Percentiles rank a stretch among this genome's conserved stretches.
Conservation (phyloP, 148 eudicot genomes). For the Fagopyrum homotropicum region DNA sequence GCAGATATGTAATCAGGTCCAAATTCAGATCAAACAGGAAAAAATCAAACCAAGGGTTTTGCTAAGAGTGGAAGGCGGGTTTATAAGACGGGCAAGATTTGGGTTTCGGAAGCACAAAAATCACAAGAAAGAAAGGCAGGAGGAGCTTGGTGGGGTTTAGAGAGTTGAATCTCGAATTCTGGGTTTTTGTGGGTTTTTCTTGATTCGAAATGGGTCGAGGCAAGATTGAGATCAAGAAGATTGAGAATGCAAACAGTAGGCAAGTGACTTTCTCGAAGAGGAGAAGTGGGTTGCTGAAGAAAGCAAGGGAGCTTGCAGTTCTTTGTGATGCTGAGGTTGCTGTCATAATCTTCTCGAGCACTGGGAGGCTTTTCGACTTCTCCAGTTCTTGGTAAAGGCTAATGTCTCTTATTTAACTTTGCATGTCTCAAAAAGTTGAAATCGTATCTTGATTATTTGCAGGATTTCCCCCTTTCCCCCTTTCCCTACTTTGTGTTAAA, state of each 20-base stretch:
- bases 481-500: neutral
- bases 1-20: conserved; percentile 10
- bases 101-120: neutral
- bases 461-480: neutral
- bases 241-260: conserved; percentile 64
- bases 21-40: neutral
- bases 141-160: neutral
- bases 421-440: conserved; percentile 12
- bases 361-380: conserved; percentile 62
- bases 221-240: conserved; percentile 55
- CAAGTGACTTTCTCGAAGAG: conserved; percentile 71
- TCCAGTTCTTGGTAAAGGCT: conserved; percentile 40
- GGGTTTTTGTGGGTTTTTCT: conserved; percentile 20
- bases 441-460: conserved; percentile 5
- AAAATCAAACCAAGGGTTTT: conserved; percentile 6
- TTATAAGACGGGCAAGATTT: too few relatives aligned
- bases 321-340: conserved; percentile 74
- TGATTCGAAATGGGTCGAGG: conserved; percentile 47
- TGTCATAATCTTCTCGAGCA: conserved; percentile 51
- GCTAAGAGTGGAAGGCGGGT: neutral
- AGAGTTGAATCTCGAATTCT: conserved; percentile 14
- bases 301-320: conserved; percentile 57
- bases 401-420: neutral
- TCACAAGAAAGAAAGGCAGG: neutral
- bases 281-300: conserved; percentile 55